phyloP scores from a whole-genome alignment of 352 stramenopile genomes.

The Globisporangium carolinianum region DNA sequence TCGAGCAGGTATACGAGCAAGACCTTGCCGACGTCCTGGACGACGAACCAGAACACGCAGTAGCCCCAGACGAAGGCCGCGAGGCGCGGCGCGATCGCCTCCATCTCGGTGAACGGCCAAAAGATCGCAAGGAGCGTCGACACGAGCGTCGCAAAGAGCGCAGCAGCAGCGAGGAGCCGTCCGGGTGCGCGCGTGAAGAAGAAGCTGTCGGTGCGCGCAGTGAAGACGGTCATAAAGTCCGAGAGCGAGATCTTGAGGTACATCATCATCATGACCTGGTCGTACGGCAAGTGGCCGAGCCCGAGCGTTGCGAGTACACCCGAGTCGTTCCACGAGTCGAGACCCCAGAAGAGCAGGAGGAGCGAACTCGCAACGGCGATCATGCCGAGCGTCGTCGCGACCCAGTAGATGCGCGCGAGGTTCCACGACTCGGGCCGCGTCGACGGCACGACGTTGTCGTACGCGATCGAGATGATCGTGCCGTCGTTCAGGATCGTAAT shows the following conservation, averaged over 20 bases:
- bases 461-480: constrained; percentile 89
- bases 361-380: constrained; percentile 81
- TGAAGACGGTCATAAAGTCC: constrained; percentile 92
- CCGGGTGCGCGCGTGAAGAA: constrained; percentile 79
- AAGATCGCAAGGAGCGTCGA: constrained; percentile 82
- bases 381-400: constrained; percentile 49
- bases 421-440: constrained; percentile 69
- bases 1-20: constrained; percentile 55
- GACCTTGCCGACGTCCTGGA: constrained; percentile 82
- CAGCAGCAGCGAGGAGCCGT: constrained; percentile 61
- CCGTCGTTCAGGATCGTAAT: constrained; percentile 94
- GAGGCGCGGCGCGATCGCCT: constrained; percentile 71
- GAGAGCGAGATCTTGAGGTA: constrained; percentile 94
- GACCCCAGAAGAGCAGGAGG: constrained; percentile 75
- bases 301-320: constrained; percentile 53
- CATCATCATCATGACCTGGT: constrained; percentile 89
- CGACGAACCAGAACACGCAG: constrained; percentile 80
- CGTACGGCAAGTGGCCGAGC: constrained; percentile 72
- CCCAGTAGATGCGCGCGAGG: constrained; percentile 51
- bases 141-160: constrained; percentile 64
- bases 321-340: constrained; percentile 79
- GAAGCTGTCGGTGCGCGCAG: constrained; percentile 71
- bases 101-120: constrained; percentile 76
- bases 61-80: constrained; percentile 86
- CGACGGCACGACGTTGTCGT: constrained; percentile 82